phyloP scores from a whole-genome alignment of 139 green algal genomes.

The Chlamydomonas sp. region DNA sequence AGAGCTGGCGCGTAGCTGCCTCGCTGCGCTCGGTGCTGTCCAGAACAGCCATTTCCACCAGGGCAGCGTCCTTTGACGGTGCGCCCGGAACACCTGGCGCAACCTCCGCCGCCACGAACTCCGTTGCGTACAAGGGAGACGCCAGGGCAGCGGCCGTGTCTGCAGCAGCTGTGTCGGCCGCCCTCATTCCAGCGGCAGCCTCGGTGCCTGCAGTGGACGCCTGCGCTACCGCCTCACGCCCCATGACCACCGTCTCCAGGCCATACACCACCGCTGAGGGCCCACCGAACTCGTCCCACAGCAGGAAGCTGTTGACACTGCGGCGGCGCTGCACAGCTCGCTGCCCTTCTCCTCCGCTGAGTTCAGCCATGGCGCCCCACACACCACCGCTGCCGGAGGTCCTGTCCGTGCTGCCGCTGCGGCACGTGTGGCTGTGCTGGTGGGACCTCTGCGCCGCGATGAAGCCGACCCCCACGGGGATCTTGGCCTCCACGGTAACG shows the following conservation, averaged over 20 bases:
- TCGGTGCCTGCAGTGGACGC: not conserved
- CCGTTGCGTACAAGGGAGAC: no score
- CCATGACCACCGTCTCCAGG: constrained; percentile 48
- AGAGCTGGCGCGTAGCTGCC: no score
- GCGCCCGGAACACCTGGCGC: no score
- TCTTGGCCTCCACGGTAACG: constrained; percentile 36
- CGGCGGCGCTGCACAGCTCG: constrained; percentile 14
- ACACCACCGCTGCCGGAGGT: not conserved
- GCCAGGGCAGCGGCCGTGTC: no score
- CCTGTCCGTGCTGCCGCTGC: not conserved
- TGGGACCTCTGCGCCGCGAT: constrained; percentile 16
- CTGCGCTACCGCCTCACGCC: not conserved
- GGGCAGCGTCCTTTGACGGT: no score
- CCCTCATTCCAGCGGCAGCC: not conserved
- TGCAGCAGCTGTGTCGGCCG: not conserved
- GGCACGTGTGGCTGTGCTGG: not conserved
- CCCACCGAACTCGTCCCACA: constrained; percentile 7
- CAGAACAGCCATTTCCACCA: no score
- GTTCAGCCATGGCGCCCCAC: not conserved
- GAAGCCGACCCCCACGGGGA: constrained; percentile 57
- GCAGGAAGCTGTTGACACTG: constrained; percentile 24
- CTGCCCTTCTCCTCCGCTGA: not conserved
- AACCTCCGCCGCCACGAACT: no score
- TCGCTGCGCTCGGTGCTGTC: no score
- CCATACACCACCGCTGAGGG: constrained; percentile 2